These are phyloP conservation scores for Hymenoscyphus albidus DNA, from an alignment of 2,329 filamentous ascomycete species.

Conservation along the genomic window DNA sequence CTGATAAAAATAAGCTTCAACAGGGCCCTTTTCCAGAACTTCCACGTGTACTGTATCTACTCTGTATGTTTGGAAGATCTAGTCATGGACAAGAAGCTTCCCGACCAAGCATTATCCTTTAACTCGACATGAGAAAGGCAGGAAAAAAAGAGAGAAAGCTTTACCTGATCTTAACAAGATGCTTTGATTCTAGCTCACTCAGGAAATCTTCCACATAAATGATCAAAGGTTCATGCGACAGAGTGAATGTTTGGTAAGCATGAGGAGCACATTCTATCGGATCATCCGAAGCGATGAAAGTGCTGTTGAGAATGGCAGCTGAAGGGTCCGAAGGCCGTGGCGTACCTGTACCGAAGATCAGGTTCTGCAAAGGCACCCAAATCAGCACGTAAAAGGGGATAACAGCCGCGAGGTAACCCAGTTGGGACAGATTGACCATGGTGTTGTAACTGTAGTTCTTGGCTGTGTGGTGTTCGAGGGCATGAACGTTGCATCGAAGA, in stretches of 20 bases:
- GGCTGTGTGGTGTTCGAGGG: constrained; percentile 9
- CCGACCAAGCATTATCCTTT: neutral
- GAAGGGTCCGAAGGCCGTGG: constrained; percentile 8
- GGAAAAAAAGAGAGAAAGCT: constrained; percentile 37
- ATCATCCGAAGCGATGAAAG: constrained; percentile 32
- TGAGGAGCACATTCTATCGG: constrained; percentile 28
- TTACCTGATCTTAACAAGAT: constrained; percentile 53
- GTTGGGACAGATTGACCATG: constrained; percentile 20
- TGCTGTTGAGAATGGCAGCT: constrained; percentile 25
- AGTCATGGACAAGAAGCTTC: neutral
- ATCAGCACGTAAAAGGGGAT: constrained; percentile 32
- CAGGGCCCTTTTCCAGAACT: neutral
- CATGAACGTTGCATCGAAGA: constrained; percentile 11
- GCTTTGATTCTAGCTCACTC: constrained; percentile 43
- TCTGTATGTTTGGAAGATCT: neutral
- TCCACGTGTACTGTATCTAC: neutral
- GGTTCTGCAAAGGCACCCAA: constrained; percentile 28
- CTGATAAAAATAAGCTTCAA: neutral
- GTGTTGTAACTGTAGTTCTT: constrained; percentile 7
- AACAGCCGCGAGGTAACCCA: constrained; percentile 30
- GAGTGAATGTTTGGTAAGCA: constrained; percentile 42
- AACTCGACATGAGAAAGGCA: neutral
- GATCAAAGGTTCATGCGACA: constrained; percentile 51
- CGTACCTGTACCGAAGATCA: constrained; percentile 20
- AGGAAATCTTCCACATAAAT: constrained; percentile 57